Conservation (phyloP, 345 rosid genomes). For the Salix koriyanagi region DNA sequence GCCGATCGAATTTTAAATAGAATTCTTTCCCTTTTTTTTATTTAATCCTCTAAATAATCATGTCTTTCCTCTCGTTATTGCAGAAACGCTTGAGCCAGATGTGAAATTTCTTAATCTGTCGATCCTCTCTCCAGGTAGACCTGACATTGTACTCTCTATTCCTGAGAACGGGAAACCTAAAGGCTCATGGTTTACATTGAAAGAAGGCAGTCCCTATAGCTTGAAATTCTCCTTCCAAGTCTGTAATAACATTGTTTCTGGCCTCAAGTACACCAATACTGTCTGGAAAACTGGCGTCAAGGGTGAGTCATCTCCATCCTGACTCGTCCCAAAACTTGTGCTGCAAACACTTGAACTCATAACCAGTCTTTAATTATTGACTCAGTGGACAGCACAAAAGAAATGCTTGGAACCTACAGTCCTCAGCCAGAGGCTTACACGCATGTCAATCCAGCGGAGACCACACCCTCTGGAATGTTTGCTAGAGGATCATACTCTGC, state of each 20-base stretch:
- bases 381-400: constrained; percentile 61
- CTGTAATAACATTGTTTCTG: constrained; percentile 82
- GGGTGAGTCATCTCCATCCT: constrained; percentile 34
- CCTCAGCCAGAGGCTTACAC: constrained; percentile 69
- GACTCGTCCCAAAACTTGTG: neutral
- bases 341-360: neutral
- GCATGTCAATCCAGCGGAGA: constrained; percentile 61
- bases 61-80: constrained; percentile 7
- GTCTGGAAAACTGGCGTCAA: constrained; percentile 80
- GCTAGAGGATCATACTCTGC: constrained; percentile 77
- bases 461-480: constrained; percentile 68
- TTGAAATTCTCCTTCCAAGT: constrained; percentile 66
- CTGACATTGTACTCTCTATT: constrained; percentile 56
- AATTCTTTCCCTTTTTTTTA: neutral
- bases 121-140: constrained; percentile 55
- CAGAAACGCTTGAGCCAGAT: constrained; percentile 81
- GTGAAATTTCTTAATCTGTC: constrained; percentile 60
- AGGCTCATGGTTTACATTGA: constrained; percentile 69
- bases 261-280: constrained; percentile 67
- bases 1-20: neutral
- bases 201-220: constrained; percentile 65
- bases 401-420: constrained; percentile 79
- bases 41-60: neutral
- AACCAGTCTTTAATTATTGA: neutral
- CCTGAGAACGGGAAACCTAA: constrained; percentile 54